phyloP scores from a whole-genome alignment of 2,329 filamentous ascomycete genomes.

The Calonectria hawksworthii region DNA sequence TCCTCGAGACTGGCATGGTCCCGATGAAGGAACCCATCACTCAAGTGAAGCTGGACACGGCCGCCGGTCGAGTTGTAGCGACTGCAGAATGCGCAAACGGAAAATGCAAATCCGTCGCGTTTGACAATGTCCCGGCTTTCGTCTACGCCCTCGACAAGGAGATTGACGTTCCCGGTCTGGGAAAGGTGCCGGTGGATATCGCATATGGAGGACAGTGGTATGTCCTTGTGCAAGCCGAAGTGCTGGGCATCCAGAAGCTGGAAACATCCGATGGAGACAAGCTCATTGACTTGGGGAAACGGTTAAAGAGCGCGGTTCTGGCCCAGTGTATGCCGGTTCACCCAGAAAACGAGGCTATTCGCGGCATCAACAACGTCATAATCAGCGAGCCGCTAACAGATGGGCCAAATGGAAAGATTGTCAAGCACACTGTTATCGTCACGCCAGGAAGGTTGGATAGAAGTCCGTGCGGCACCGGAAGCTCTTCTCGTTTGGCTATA shows the following conservation, averaged over 20 bases:
- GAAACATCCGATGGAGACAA: conserved; percentile 49
- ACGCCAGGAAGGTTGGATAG: conserved; percentile 60
- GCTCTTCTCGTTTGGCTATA: conserved; percentile 58
- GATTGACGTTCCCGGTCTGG: conserved; percentile 57
- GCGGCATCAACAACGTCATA: conserved; percentile 54
- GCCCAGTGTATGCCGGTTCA: conserved; percentile 54
- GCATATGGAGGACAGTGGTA: conserved; percentile 64
- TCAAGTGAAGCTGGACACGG: conserved; percentile 56
- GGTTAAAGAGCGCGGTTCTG: conserved; percentile 56
- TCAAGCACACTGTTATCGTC: conserved; percentile 57
- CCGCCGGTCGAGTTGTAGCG: conserved; percentile 58
- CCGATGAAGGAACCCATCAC: conserved; percentile 61
- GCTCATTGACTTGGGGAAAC: conserved; percentile 58
- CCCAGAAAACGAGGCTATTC: conserved; percentile 58
- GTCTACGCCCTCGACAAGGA: conserved; percentile 55
- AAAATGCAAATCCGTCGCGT: conserved; percentile 59
- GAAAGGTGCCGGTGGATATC: conserved; percentile 57
- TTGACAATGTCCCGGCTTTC: conserved; percentile 61
- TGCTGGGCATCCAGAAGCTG: conserved; percentile 50
- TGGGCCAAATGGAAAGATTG: conserved; percentile 45
- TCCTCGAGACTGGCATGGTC: conserved; percentile 63
- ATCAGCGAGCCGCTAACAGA: conserved; percentile 55
- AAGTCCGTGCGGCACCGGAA: conserved; percentile 62
- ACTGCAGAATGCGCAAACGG: conserved; percentile 58
- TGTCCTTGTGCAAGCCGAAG: conserved; percentile 56